Evolutionary conservation across 768 basidiomycete genomes (phyloP), one percentile per base, ranked within the genome.

Genomic region (Amanita rubescens): DNA sequence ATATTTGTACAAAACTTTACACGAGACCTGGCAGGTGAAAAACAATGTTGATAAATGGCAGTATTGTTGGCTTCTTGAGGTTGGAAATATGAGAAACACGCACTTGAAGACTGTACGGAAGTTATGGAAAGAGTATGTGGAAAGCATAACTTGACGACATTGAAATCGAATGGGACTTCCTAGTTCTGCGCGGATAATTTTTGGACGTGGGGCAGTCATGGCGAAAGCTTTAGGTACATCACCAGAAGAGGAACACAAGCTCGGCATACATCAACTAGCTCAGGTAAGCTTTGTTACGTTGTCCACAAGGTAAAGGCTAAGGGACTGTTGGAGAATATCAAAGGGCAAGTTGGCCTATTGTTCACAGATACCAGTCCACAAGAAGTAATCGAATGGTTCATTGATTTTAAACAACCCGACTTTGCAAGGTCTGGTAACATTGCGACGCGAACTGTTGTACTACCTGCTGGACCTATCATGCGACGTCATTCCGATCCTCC

Each of bases 321-420:
- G 25, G 22, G 3, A 14, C 6, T 34, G 15, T 20, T 8, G 57
- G 65, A 97, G 90, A 83, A 88, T 79, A 85, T 98, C 71, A 86
- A 91, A 77, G 96, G 96, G 62, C 90, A 94, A 70, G 85, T 94
- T 38, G 96, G 96, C 45, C 69, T 99, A 37, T 73, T 99, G 62
- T 94, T 98, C 68, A 98, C 96, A 49, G 81, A 94, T 64, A 81
- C 87, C 38, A 82, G 85, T 60, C 90, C 91, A n/a, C 75, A 85
- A 63, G 94, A 97, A 66, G 94, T 95, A 43, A 74, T 81, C 39
- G 94, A 88, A 49, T 99, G 96, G 95, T 98, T 98, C 71, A 81
- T 80, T 50, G 84, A 90, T 63, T 98, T 93, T 74, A 73, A 81
- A 58, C 89, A 87, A 66, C 82, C 87, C 27, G 94, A 97, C 69